A percentile compares a stretch with the other conserved stretches of the same genome.
These are phyloP conservation scores for Fistulifera pelliculosa DNA, from an alignment of 108 stramenopile genomes.

Conservation along the genomic window DNA sequence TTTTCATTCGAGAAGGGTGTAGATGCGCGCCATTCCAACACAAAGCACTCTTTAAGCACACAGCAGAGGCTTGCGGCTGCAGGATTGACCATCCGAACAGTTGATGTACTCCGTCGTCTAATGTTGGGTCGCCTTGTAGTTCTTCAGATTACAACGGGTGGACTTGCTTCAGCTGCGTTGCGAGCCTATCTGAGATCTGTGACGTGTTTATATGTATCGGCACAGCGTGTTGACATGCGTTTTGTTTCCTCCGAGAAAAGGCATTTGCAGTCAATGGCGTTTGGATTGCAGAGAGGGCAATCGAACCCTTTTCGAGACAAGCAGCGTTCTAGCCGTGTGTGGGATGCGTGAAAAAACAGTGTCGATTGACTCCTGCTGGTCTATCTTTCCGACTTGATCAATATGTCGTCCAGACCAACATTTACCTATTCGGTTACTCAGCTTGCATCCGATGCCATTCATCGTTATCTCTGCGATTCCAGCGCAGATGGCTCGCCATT, in stretches of 20 bases:
- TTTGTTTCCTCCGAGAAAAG: no score
- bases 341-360: slow-evolving; percentile 15
- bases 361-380: slow-evolving; percentile 12
- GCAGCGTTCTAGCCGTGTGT: no score
- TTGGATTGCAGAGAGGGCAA: no score
- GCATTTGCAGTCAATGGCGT: no score
- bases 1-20: no score
- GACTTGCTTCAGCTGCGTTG: slow-evolving; percentile 8
- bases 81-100: background rate
- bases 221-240: slow-evolving; percentile 28
- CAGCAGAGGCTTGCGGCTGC: slow-evolving; percentile 1
- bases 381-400: background rate
- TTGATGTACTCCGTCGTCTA: background rate
- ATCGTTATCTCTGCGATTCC: background rate
- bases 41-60: background rate
- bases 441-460: background rate
- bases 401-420: background rate
- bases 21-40: no score
- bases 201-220: slow-evolving; percentile 22
- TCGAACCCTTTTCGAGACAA: no score
- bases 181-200: slow-evolving; percentile 24
- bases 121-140: background rate
- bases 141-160: background rate
- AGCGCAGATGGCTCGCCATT: background rate
- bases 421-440: slow-evolving; percentile 1